A percentile compares a stretch with the other conserved stretches of the same genome.
phyloP scores from a whole-genome alignment of 345 rosid genomes.

The Pistacia integerrima region DNA sequence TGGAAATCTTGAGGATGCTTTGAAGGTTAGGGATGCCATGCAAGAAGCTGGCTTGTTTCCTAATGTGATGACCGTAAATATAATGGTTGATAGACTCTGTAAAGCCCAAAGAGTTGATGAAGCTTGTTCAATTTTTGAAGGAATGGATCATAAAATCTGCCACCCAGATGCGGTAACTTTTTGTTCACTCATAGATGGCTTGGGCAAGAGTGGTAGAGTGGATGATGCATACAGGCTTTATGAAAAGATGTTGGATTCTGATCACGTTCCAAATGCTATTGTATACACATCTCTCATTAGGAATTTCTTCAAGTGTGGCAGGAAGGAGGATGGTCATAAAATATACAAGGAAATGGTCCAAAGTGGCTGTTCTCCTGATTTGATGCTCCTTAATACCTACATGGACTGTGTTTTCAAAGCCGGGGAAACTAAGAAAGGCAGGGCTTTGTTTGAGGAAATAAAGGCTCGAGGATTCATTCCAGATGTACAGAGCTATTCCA shows the following conservation, averaged over 20 bases:
- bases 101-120: constrained; percentile 85
- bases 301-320: constrained; percentile 75
- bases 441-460: constrained; percentile 80
- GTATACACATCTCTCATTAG: constrained; percentile 82
- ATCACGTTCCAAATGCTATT: constrained; percentile 57
- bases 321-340: constrained; percentile 97
- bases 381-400: constrained; percentile 77
- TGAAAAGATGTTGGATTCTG: constrained; percentile 82
- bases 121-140: constrained; percentile 74
- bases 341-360: constrained; percentile 80
- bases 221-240: constrained; percentile 84
- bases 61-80: constrained; percentile 78
- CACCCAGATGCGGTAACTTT: constrained; percentile 77
- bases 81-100: constrained; percentile 92
- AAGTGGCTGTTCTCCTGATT: constrained; percentile 69
- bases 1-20: constrained; percentile 68
- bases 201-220: constrained; percentile 88
- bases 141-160: constrained; percentile 76
- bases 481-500: constrained; percentile 79
- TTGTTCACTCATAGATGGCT: constrained; percentile 88
- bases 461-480: constrained; percentile 68
- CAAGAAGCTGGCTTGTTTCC: constrained; percentile 81
- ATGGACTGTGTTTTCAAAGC: constrained; percentile 96
- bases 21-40: constrained; percentile 78
- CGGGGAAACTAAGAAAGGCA: constrained; percentile 83